phyloP scores from a whole-genome alignment of 2,329 filamentous ascomycete species.

The Penicillium brevicompactum region DNA sequence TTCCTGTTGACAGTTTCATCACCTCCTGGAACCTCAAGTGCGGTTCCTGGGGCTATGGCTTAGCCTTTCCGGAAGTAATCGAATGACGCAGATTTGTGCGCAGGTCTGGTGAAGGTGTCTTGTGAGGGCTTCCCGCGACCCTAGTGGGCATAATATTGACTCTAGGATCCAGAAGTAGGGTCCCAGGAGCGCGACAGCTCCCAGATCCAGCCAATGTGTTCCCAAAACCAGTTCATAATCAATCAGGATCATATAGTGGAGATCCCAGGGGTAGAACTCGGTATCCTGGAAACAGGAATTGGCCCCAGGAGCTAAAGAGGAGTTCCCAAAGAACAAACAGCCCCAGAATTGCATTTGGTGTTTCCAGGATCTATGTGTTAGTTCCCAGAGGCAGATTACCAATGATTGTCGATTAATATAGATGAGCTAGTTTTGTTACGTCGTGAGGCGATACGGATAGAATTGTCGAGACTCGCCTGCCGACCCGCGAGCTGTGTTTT shows the following conservation, averaged over 20 bases:
- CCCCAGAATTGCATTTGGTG: no score
- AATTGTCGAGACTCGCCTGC: no score
- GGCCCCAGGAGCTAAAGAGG: no score
- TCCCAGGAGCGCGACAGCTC: not conserved
- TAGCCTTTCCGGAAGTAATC: not conserved
- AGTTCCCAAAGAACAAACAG: no score
- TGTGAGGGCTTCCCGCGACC: not conserved
- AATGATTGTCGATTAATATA: no score
- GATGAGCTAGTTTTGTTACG: no score
- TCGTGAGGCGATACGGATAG: no score
- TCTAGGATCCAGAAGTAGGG: not conserved
- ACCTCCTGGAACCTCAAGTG: not conserved
- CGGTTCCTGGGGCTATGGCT: not conserved
- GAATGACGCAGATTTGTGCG: not conserved
- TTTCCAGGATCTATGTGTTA: no score
- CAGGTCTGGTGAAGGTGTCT: no score
- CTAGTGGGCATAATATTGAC: not conserved
- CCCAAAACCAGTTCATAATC: not conserved
- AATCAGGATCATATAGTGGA: not conserved
- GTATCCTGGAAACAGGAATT: not conserved
- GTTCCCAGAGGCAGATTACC: no score
- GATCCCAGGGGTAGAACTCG: not conserved
- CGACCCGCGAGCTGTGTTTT: no score
- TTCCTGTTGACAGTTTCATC: no score
- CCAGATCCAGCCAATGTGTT: not conserved